Base-by-base conservation (phyloP, 495 filamentous ascomycete species). In the Aspergillus sparsus region DNA sequence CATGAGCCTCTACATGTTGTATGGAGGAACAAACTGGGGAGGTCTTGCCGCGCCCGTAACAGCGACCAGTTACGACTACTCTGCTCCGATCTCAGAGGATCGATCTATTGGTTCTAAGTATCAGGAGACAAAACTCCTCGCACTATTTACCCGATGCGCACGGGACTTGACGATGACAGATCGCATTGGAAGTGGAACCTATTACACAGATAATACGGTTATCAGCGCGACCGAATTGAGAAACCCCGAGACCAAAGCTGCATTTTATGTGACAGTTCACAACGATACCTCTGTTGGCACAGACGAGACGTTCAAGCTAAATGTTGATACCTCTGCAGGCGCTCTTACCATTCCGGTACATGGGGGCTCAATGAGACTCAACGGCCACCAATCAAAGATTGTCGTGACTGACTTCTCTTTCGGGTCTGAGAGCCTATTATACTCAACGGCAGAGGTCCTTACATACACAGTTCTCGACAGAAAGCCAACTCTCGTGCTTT, bases 311-410 rank as follows among this genome's bases (percentile, higher is more conserved):
- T 85, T 87, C 71, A 76, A 77, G 39, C 63, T 85, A 18, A 68
- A 72, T 32, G 71, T 86, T 44, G 79, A 81, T 27, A 86, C 84
- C 3, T 85, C 83, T 3, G 73, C 65, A 27, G 84, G 84, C 4
- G 62, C 67, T 6, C 62, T 85, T 33, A 84, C 72, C 10, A 71
- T 83, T 33, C 79, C 76, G 5, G 63, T 65, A 53, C 64, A 74
- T 39, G 74, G 71, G 16, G 67, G 71, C 7, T 61, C 66, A 3
- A 74, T 84, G 51, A 66, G 75, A 7, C 74, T 87, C 15, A 84
- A 84, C 63, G 84, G 84, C 5, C 78, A 83, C 21, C 80, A 85
- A 54, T 78, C 82, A 10, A 86, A 87, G 71, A 85, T 87, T 39
- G 53, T 85, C 21, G 79, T 84, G 5, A 86, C 83, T 0, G 84